Conservation (phyloP, 306 rosid genomes). For the Prunus persica region Prunus_persica_NCBIv2 NC_034015.1:17551001-17551500, state of each 20-base stretch:
- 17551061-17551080: conserved; percentile 34
- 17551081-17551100: conserved; percentile 32
- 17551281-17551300: background rate
- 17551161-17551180: conserved; percentile 22
- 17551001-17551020: conserved; percentile 16
- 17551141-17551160: conserved; percentile 35
- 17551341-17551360: conserved; percentile 26
- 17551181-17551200: conserved; percentile 28
- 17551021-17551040: background rate
- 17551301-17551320: conserved; percentile 19
- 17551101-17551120: background rate
- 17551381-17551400: conserved; percentile 57
- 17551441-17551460: conserved; percentile 51
- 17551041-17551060: conserved; percentile 19
- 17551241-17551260: conserved; percentile 34
- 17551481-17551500: background rate
- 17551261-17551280: conserved; percentile 2
- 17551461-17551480: conserved; percentile 29
- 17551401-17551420: conserved; percentile 35
- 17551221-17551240: conserved; percentile 7
- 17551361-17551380: conserved; percentile 38
- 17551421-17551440: conserved; percentile 41
- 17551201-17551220: background rate
- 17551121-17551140: conserved; percentile 18
- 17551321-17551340: conserved; percentile 32